These are phyloP conservation scores for Westerdykella aurantiaca DNA, from an alignment of 2,329 filamentous ascomycete genomes.

Conservation along the genomic window DNA sequence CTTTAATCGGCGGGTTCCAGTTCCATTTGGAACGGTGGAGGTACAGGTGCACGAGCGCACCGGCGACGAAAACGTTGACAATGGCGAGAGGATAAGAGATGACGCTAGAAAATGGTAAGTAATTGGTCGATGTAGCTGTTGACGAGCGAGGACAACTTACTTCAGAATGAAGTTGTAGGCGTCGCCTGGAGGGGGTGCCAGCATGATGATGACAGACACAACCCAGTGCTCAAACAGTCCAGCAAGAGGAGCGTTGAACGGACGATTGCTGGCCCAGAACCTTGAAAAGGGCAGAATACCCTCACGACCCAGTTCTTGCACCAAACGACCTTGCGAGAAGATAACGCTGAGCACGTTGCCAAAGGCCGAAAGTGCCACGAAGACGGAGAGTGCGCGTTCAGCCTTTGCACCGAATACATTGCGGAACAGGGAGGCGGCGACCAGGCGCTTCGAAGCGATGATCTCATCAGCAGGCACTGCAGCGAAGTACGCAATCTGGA, in stretches of 20 bases:
- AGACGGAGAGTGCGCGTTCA: slow-evolving; percentile 57
- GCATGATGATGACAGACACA: slow-evolving; percentile 59
- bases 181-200: slow-evolving; percentile 62
- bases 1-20: slow-evolving; percentile 47
- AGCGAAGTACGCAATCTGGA: slow-evolving; percentile 56
- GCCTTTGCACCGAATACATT: slow-evolving; percentile 50
- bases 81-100: slow-evolving; percentile 61
- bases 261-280: slow-evolving; percentile 59
- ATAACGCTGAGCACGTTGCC: slow-evolving; percentile 64
- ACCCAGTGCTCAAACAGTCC: slow-evolving; percentile 60
- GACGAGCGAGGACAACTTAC: slow-evolving; percentile 31
- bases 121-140: slow-evolving; percentile 6
- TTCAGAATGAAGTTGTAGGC: slow-evolving; percentile 56
- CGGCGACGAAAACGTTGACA: slow-evolving; percentile 48
- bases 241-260: slow-evolving; percentile 57
- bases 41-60: slow-evolving; percentile 47
- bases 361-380: slow-evolving; percentile 62
- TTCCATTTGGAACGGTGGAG: slow-evolving; percentile 37
- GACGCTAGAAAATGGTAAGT: slow-evolving; percentile 39
- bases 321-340: slow-evolving; percentile 61
- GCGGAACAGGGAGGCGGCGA: slow-evolving; percentile 54
- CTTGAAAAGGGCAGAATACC: slow-evolving; percentile 59
- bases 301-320: slow-evolving; percentile 61
- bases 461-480: slow-evolving; percentile 55
- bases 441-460: slow-evolving; percentile 47